phyloP scores from a whole-genome alignment of 176 grass and related monocot species.

The Oryza glaberrima region DNA sequence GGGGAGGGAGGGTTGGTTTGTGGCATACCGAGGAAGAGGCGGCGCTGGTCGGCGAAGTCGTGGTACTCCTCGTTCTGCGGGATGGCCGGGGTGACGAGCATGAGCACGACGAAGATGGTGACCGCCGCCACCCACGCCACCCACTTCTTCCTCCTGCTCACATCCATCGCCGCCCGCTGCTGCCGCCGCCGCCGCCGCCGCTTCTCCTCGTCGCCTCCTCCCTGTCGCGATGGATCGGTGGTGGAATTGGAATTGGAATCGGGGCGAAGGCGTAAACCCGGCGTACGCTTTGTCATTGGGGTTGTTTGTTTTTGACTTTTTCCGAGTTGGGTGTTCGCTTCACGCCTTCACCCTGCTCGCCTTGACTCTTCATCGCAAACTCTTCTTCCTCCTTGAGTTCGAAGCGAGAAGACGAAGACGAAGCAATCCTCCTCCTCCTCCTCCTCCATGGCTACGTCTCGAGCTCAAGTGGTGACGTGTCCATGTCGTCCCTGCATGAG shows the following conservation, averaged over 20 bases:
- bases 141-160: conserved; percentile 48
- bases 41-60: conserved; percentile 88
- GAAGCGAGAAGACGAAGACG: too few species aligned
- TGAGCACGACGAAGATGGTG: conserved; percentile 80
- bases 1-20: not conserved
- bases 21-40: conserved; percentile 68
- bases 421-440: too few species aligned
- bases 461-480: too few species aligned
- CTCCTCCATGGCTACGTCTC: too few species aligned
- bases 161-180: conserved; percentile 44
- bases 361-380: too few species aligned
- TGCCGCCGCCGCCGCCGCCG: not conserved
- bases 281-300: not conserved
- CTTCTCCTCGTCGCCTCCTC: not conserved
- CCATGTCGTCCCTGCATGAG: too few species aligned
- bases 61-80: conserved; percentile 91
- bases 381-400: too few species aligned
- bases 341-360: not conserved
- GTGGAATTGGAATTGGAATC: not conserved
- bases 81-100: conserved; percentile 88
- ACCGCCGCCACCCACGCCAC: conserved; percentile 59
- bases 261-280: not conserved
- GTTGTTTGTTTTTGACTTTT: not conserved
- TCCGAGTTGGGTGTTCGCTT: not conserved
- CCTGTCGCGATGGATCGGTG: not conserved